Evolutionary conservation across 2,329 filamentous ascomycete genomes (phyloP).

Genomic region (Tympanopsis confertula): DNA sequence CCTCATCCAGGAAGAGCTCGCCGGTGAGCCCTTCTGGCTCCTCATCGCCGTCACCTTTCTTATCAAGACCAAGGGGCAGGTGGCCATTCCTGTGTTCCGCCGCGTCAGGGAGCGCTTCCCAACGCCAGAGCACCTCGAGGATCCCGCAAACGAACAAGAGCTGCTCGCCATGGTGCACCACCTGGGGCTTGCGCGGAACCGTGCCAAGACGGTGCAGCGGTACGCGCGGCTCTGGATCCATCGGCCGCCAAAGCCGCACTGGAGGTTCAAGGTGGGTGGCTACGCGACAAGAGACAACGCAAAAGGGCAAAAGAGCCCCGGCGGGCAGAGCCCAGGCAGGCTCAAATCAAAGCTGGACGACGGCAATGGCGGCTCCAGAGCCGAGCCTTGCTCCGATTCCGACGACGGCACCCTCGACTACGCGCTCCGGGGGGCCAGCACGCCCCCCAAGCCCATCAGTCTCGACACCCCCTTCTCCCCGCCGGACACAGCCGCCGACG

Average conservation of each 20-base stretch:
- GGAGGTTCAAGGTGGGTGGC: too few relatives aligned
- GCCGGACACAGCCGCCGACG: slow-evolving; percentile 11
- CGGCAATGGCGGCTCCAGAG: slow-evolving; percentile 1
- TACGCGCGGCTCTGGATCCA: slow-evolving; percentile 61
- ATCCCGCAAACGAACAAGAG: slow-evolving; percentile 40
- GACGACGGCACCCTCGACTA: too few relatives aligned
- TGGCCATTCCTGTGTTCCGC: slow-evolving; percentile 67
- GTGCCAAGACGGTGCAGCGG: slow-evolving; percentile 55
- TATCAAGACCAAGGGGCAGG: slow-evolving; percentile 64
- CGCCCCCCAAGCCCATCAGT: slow-evolving; percentile 6
- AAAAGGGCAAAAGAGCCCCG: slow-evolving; percentile 16
- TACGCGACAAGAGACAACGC: too few relatives aligned
- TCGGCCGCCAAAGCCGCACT: slow-evolving; percentile 52
- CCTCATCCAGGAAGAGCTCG: slow-evolving; percentile 72
- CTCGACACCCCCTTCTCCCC: not conserved
- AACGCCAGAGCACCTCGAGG: slow-evolving; percentile 48
- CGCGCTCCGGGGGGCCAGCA: too few relatives aligned
- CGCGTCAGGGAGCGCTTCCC: slow-evolving; percentile 57
- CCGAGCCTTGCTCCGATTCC: slow-evolving; percentile 1
- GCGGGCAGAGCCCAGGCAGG: slow-evolving; percentile 11
- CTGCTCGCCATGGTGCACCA: slow-evolving; percentile 46
- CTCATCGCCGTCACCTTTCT: slow-evolving; percentile 76
- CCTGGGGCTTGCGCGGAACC: slow-evolving; percentile 59
- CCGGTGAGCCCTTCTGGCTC: slow-evolving; percentile 65
- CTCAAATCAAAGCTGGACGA: slow-evolving; percentile 8